phyloP scores from a whole-genome alignment of 2,329 filamentous ascomycete species.

The Diaporthe helianthi region DNA sequence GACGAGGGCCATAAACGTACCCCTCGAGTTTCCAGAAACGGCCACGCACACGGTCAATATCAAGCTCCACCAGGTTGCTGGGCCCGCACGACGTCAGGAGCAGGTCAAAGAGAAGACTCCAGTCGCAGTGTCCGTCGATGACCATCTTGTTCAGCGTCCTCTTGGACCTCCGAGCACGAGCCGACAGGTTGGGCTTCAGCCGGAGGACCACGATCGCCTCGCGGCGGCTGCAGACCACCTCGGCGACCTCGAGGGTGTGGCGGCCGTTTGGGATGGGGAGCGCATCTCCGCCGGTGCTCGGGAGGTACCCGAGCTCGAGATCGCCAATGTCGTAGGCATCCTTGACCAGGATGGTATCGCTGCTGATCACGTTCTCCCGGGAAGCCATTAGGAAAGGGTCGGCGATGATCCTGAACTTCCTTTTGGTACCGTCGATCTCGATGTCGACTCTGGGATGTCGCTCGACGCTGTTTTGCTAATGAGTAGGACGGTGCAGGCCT shows the following conservation, averaged over 20 bases:
- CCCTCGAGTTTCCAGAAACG: not conserved
- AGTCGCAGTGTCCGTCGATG: not conserved
- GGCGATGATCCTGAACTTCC: slow-evolving; percentile 6
- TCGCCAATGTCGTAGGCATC: slow-evolving; percentile 8
- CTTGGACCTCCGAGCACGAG: not conserved
- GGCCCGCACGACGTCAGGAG: slow-evolving; percentile 3
- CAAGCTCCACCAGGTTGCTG: slow-evolving; percentile 18
- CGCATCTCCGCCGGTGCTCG: not conserved
- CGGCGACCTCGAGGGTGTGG: slow-evolving; percentile 6
- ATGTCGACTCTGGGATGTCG: not conserved
- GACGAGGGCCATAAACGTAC: not conserved
- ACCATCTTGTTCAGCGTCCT: not conserved
- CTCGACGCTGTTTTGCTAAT: not conserved
- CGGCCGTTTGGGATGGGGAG: not conserved
- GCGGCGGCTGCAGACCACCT: not conserved
- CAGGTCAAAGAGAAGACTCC: not conserved
- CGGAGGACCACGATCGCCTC: slow-evolving; percentile 1
- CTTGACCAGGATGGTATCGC: not conserved
- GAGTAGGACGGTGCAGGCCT: not conserved
- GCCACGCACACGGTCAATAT: slow-evolving; percentile 5
- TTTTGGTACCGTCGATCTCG: not conserved
- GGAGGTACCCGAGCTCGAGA: not conserved
- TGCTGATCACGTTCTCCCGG: not conserved
- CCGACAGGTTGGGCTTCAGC: not conserved
- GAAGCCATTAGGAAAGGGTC: not conserved